Conservation (phyloP, 2,329 filamentous ascomycete genomes). For the Ophiostoma angusticollis region DNA sequence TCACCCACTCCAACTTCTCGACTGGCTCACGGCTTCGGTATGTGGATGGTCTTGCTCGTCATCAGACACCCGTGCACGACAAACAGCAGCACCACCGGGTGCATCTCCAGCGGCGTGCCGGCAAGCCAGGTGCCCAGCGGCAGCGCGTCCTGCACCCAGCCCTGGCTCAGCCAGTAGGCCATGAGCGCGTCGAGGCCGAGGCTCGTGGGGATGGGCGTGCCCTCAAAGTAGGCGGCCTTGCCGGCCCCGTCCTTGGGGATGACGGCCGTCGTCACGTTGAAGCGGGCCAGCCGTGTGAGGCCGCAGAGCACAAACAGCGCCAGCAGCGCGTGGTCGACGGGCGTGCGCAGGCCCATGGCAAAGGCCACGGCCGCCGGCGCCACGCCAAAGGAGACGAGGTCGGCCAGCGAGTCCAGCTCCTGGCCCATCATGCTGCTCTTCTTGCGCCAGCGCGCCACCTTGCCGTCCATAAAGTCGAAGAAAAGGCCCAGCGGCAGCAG, state of each 20-base stretch:
- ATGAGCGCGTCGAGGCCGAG: constrained; percentile 70
- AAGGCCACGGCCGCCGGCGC: constrained; percentile 81
- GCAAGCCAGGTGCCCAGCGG: constrained; percentile 58
- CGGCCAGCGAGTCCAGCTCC: constrained; percentile 89
- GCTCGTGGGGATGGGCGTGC: constrained; percentile 88
- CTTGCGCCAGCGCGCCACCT: constrained; percentile 88
- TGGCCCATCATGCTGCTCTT: constrained; percentile 98
- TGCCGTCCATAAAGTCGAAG: constrained; percentile 97
- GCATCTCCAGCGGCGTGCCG: constrained; percentile 64
- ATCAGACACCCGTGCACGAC: constrained; percentile 83
- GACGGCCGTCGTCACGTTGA: constrained; percentile 87
- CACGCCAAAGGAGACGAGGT: constrained; percentile 91
- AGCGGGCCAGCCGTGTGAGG: constrained; percentile 82
- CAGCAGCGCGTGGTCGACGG: constrained; percentile 66
- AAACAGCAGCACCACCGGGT: constrained; percentile 71
- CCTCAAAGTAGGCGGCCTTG: constrained; percentile 93
- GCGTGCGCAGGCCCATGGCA: constrained; percentile 73
- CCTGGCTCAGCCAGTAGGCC: constrained; percentile 76
- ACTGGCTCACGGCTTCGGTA: constrained; percentile 69
- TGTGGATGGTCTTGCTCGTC: constrained; percentile 88
- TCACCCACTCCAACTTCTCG: not conserved
- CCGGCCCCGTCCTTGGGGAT: constrained; percentile 85
- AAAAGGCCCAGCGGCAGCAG: constrained; percentile 91
- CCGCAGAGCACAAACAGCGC: constrained; percentile 90
- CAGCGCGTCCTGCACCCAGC: constrained; percentile 67